Evolutionary conservation across 345 rosid genomes (phyloP).

Genomic region (Camelina sativa): DNA sequence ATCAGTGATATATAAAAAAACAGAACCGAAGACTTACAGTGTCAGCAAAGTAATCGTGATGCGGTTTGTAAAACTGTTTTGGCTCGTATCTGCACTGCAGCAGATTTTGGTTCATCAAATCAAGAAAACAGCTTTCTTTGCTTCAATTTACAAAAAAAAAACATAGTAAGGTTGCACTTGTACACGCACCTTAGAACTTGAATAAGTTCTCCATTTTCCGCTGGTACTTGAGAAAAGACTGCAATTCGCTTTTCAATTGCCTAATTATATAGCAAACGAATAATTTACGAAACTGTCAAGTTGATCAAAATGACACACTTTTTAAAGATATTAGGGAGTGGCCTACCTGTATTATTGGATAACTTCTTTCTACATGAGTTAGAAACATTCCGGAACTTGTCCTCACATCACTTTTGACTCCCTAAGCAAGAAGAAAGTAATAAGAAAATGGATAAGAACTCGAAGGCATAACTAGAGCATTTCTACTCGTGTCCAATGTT

Average conservation of each 20-base stretch:
- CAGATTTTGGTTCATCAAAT: slow-evolving; percentile 66
- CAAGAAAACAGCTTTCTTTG: slow-evolving; percentile 45
- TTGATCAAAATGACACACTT: background rate
- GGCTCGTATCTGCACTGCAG: slow-evolving; percentile 93
- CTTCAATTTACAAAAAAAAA: slow-evolving; percentile 15
- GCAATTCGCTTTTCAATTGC: slow-evolving; percentile 92
- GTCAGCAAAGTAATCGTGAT: slow-evolving; percentile 92
- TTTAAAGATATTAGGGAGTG: slow-evolving; percentile 8
- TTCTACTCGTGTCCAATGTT: background rate
- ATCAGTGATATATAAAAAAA: background rate
- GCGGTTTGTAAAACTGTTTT: slow-evolving; percentile 86
- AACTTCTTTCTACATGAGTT: slow-evolving; percentile 64
- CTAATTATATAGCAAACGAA: slow-evolving; percentile 54
- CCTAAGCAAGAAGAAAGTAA: slow-evolving; percentile 48
- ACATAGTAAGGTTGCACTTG: slow-evolving; percentile 28
- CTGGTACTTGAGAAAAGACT: slow-evolving; percentile 90
- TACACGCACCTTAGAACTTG: slow-evolving; percentile 82
- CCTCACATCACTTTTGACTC: slow-evolving; percentile 87
- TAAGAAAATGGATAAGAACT: slow-evolving; percentile 4
- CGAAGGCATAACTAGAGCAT: slow-evolving; percentile 3
- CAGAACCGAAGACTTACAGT: slow-evolving; percentile 57
- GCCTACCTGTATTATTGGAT: slow-evolving; percentile 82
- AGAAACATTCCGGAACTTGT: slow-evolving; percentile 99
- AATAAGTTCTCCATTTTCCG: slow-evolving; percentile 91
- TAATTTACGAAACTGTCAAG: background rate